These are phyloP conservation scores for Geotrichum europaeum DNA, from an alignment of 1,139 yeast genomes.

Conservation along the genomic window DNA sequence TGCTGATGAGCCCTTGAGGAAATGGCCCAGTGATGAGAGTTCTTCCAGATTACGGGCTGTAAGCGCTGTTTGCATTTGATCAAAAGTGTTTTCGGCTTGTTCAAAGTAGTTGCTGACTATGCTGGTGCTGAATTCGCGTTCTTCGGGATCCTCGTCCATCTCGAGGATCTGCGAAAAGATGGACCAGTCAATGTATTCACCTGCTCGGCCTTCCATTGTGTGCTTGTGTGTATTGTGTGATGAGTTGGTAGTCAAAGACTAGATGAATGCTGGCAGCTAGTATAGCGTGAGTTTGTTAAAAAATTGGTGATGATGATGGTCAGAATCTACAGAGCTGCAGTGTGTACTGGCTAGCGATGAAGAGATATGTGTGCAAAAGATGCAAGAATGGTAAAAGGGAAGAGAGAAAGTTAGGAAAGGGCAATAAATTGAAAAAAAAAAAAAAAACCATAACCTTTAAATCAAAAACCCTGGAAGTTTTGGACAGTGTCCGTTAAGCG, in stretches of 20 bases:
- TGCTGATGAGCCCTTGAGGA: slow-evolving; percentile 91
- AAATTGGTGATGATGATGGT: not conserved
- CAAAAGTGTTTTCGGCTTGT: slow-evolving; percentile 79
- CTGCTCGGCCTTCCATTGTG: not conserved
- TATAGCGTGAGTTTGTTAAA: not conserved
- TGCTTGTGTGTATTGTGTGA: not conserved
- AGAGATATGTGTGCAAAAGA: not conserved
- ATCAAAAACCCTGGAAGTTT: not conserved
- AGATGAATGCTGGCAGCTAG: not conserved
- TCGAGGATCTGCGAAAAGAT: slow-evolving; percentile 82
- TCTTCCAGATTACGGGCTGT: slow-evolving; percentile 46
- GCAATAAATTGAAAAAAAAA: not conserved
- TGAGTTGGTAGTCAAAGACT: not conserved
- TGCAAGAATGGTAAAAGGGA: not conserved
- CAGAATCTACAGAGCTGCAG: not conserved
- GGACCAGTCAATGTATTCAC: slow-evolving; percentile 76
- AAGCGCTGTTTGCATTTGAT: slow-evolving; percentile 59
- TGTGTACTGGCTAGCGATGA: not conserved
- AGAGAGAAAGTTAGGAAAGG: not conserved
- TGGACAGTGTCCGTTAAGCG: too few species aligned
- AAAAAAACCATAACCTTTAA: not conserved
- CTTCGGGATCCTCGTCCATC: slow-evolving; percentile 92
- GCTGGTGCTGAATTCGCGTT: slow-evolving; percentile 67
- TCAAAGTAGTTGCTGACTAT: slow-evolving; percentile 79
- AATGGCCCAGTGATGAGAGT: slow-evolving; percentile 79